Evolutionary conservation across 768 basidiomycete genomes (phyloP).

Genomic region (Daedalea quercina): DNA sequence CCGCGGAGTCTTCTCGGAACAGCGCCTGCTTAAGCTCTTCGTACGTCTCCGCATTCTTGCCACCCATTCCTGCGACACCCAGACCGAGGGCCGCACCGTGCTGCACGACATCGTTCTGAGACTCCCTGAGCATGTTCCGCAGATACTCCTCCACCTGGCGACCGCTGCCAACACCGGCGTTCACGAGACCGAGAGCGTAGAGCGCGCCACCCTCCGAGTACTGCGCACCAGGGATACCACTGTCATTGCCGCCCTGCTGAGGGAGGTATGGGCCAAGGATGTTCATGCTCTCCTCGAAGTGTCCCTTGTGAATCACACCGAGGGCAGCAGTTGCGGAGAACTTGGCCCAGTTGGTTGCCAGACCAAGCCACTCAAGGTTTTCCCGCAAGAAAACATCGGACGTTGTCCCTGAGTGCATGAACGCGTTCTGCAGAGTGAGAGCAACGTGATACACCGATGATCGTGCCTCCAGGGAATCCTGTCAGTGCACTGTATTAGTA

Average conservation of each 20-base stretch:
- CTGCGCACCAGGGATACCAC: conserved; percentile 67
- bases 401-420: conserved; percentile 97
- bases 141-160: conserved; percentile 69
- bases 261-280: conserved; percentile 95
- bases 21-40: conserved; percentile 86
- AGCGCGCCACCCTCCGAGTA: conserved; percentile 97
- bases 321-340: conserved; percentile 96
- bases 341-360: conserved; percentile 97
- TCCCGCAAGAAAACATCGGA: conserved; percentile 91
- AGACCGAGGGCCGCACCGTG: conserved; percentile 96
- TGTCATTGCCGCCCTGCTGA: conserved; percentile 60
- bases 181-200: conserved; percentile 91
- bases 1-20: conserved; percentile 81
- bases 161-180: conserved; percentile 79
- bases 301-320: conserved; percentile 97
- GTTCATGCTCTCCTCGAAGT: conserved; percentile 86
- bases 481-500: too few species aligned
- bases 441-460: conserved; percentile 98
- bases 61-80: conserved; percentile 95
- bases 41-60: conserved; percentile 82
- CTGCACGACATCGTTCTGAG: conserved; percentile 83
- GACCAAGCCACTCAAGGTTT: conserved; percentile 93
- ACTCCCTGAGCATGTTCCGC: conserved; percentile 68
- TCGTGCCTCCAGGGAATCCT: conserved; percentile 89
- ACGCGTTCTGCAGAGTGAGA: conserved; percentile 93